Percentiles rank a stretch among this genome's conserved stretches.
Evolutionary conservation across 768 basidiomycete genomes (phyloP).

Genomic region (Collybia sordida): DNA sequence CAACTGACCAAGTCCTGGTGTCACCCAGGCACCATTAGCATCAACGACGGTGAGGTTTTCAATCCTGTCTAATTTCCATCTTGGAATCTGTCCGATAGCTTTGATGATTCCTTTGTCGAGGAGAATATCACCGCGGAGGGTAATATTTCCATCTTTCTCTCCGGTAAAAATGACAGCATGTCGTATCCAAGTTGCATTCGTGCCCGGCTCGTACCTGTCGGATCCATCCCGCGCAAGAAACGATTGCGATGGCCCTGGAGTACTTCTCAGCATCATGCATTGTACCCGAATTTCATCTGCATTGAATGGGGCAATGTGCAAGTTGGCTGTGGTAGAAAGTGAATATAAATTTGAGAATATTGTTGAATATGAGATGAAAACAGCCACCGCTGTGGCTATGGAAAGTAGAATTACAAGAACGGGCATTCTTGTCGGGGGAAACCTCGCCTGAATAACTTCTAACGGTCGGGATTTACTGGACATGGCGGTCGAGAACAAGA

Average conservation of each 20-base stretch:
- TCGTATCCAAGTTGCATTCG: conserved; percentile 63
- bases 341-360: conserved; percentile 1
- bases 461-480: conserved; percentile 11
- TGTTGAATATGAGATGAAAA: conserved; percentile 12
- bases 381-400: conserved; percentile 9
- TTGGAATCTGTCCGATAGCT: conserved; percentile 53
- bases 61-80: conserved; percentile 30
- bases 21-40: conserved; percentile 66
- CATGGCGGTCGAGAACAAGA: conserved; percentile 19
- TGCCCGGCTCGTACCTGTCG: conserved; percentile 67
- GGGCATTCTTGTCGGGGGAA: conserved; percentile 6
- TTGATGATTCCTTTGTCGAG: conserved; percentile 67
- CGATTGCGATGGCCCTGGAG: conserved; percentile 36
- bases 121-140: conserved; percentile 62
- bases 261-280: conserved; percentile 53
- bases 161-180: conserved; percentile 74
- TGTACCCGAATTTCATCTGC: conserved; percentile 35
- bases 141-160: conserved; percentile 49
- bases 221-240: conserved; percentile 48
- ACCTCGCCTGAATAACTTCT: conserved; percentile 2
- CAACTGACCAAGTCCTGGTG: conserved; percentile 59
- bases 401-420: conserved; percentile 10
- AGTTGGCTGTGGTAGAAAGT: neutral
- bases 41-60: conserved; percentile 55
- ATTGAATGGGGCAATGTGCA: conserved; percentile 11